Evolutionary conservation across 306 rosid genomes (phyloP), one percentile per base, ranked within the genome.

Genomic region (Malus sylvestris): DNA sequence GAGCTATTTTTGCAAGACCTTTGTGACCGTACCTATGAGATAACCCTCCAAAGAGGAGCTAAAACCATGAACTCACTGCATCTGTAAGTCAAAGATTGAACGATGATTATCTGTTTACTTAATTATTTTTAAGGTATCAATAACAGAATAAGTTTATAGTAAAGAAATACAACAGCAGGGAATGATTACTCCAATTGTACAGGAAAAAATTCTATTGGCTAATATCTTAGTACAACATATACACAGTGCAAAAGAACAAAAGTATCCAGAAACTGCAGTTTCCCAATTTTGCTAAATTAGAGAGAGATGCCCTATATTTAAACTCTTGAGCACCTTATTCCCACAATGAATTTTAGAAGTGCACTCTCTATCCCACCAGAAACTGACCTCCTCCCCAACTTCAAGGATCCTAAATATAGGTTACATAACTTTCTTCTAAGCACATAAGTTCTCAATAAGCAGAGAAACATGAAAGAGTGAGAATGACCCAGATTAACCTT

Each of bases 1-100:
- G 99, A 92, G 76, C 72, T 95, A 69, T 95, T 95, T 82, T 83
- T 95, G 86, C 99, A 95, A 92, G 99, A 95, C 81, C 97, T 95
- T 20, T 95, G 99, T 84, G 97, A 92, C 73, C 99, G 86, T 57
- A 91, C 99, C n/a, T 92, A 95, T 25, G 96, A 85, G 80, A 87
- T 95, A 87, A 95, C 99, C 53, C 97, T 95, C 70, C 96, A 82
- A 76, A 92, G 99, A 83, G 99, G 97, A 79, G 99, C 99, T 44
- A 95, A 95, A 86, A 95, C 99, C 58, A 89, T 95, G 96, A 95
- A 83, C 82, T 73, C 99, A 63, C 73, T 95, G 92, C 99, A 95
- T 87, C 84, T 95, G 99, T 95, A 91, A 95, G 98, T 72, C 55
- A 20, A 62, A 30, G 19, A 72, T 70, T 73, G 19, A 58, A 22